A percentile compares a stretch with the other conserved stretches of the same genome.
phyloP scores from a whole-genome alignment of 768 basidiomycete genomes.

The Rhizopogon vinicolor region DNA sequence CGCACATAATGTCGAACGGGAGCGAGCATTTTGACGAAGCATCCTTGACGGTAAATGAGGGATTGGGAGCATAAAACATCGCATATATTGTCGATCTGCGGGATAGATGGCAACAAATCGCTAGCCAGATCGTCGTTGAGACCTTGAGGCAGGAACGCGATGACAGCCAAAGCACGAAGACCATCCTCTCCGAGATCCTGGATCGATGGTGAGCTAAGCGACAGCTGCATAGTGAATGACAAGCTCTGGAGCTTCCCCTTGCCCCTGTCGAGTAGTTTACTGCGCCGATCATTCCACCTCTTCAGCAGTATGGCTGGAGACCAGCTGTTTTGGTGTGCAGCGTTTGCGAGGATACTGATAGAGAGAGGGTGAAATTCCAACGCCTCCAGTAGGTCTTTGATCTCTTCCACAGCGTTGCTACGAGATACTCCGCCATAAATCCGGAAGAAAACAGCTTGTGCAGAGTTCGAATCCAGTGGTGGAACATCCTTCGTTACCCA shows the following conservation, averaged over 20 bases:
- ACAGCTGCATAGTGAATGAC: background rate
- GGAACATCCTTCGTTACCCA: background rate
- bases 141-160: slow-evolving; percentile 1
- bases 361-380: background rate
- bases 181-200: background rate
- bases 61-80: background rate
- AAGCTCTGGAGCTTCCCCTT: background rate
- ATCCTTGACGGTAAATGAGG: background rate
- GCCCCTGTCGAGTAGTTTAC: no score
- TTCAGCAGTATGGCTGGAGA: background rate
- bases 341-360: background rate
- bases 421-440: background rate
- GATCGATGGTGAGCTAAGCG: background rate
- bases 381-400: background rate
- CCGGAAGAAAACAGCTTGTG: background rate
- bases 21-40: background rate
- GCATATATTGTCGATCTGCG: background rate
- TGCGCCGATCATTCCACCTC: background rate
- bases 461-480: background rate
- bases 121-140: background rate
- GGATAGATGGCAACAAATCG: background rate
- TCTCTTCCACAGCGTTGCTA: background rate
- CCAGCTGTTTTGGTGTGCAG: background rate
- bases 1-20: background rate
- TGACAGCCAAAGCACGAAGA: background rate